A percentile compares a stretch with the other conserved stretches of the same genome.
phyloP scores from a whole-genome alignment of 805 yeast genomes.

The Yarrowia divulgata region DNA sequence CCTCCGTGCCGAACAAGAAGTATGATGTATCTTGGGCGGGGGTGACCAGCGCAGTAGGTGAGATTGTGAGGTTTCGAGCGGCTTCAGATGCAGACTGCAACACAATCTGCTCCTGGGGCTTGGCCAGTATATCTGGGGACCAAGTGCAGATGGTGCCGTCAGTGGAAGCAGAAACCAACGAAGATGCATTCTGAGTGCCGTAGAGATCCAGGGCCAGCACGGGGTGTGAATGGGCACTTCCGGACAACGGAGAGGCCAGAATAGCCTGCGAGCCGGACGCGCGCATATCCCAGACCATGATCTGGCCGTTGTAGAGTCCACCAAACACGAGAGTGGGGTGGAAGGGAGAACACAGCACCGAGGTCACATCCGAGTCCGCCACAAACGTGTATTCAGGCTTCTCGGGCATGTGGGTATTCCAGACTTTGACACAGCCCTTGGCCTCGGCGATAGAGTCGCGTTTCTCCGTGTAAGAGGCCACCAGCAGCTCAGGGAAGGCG shows the following conservation, averaged over 20 bases:
- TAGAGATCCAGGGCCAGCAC: conserved; percentile 47
- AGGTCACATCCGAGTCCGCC: conserved; percentile 51
- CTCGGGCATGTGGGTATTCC: conserved; percentile 50
- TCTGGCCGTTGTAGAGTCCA: conserved; percentile 58
- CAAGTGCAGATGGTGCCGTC: conserved; percentile 53
- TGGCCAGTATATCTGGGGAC: conserved; percentile 51
- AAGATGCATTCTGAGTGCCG: conserved; percentile 47
- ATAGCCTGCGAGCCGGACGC: conserved; percentile 47
- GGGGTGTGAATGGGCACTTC: conserved; percentile 50
- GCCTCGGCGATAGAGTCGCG: conserved; percentile 43
- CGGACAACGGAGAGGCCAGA: conserved; percentile 49
- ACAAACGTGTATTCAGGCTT: conserved; percentile 55
- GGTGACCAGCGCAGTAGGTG: conserved; percentile 48
- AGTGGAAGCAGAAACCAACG: conserved; percentile 50
- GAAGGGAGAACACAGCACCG: conserved; percentile 53
- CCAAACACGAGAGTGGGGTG: conserved; percentile 55
- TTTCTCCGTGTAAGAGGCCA: conserved; percentile 48
- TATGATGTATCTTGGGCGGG: conserved; percentile 48
- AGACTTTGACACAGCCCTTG: conserved; percentile 50
- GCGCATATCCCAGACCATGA: conserved; percentile 60
- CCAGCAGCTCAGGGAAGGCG: conserved; percentile 50
- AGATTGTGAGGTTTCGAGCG: conserved; percentile 45
- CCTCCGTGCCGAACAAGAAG: conserved; percentile 52
- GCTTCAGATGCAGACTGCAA: conserved; percentile 46
- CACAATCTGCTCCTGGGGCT: conserved; percentile 49